These are phyloP conservation scores for Ganoderma boninense DNA, from an alignment of 1,284 basidiomycete genomes.

Conservation along the genomic window DNA sequence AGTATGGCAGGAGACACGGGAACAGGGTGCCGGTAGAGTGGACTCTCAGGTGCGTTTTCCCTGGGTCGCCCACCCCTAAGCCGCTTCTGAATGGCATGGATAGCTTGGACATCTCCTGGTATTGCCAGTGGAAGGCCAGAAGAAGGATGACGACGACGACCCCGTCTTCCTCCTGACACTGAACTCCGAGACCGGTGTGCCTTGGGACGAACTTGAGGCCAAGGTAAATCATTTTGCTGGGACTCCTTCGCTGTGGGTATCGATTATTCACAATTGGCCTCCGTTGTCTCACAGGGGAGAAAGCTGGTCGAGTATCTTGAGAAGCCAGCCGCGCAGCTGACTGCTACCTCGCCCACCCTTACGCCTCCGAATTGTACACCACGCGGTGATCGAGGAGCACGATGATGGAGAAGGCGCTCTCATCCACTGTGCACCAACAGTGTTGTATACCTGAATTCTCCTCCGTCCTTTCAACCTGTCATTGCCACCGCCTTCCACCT, in stretches of 20 bases:
- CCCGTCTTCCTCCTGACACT: slow-evolving; percentile 71
- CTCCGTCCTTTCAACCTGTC: background rate
- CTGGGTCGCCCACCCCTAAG: too few species aligned
- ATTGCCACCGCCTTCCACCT: background rate
- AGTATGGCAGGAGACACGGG: slow-evolving; percentile 76
- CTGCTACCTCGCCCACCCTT: slow-evolving; percentile 38
- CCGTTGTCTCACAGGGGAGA: slow-evolving; percentile 52
- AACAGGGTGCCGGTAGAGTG: slow-evolving; percentile 68
- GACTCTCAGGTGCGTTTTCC: slow-evolving; percentile 50
- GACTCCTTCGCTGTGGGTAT: slow-evolving; percentile 7
- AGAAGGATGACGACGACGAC: slow-evolving; percentile 42
- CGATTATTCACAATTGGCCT: background rate
- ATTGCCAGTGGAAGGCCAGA: slow-evolving; percentile 46
- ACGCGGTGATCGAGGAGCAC: slow-evolving; percentile 34
- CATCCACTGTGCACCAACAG: background rate
- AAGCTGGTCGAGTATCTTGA: slow-evolving; percentile 56
- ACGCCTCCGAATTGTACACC: slow-evolving; percentile 35
- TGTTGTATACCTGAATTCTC: background rate
- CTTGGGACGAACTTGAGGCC: slow-evolving; percentile 68
- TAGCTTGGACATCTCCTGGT: slow-evolving; percentile 74
- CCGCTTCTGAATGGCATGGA: too few species aligned
- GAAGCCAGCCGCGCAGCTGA: slow-evolving; percentile 51
- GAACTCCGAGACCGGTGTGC: slow-evolving; percentile 63
- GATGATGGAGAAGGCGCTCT: slow-evolving; percentile 23
- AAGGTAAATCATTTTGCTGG: slow-evolving; percentile 54